Evolutionary conservation across 768 basidiomycete species (phyloP).

Genomic region (Clitopilus passeckerianus): DNA sequence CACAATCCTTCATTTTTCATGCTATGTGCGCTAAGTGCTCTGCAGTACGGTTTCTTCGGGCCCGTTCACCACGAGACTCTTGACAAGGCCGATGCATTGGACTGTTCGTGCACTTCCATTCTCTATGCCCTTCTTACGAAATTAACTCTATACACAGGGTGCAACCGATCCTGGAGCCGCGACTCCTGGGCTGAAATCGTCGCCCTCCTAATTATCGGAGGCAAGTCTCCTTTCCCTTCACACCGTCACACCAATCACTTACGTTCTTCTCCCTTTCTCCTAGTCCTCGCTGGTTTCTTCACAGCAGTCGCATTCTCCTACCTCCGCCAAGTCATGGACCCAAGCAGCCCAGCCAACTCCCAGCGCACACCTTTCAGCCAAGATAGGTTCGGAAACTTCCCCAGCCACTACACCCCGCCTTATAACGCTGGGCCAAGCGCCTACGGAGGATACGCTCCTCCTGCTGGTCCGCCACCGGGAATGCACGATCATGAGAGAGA

Average conservation of each 20-base stretch:
- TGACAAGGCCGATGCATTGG: conserved; percentile 30
- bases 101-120: conserved; percentile 32
- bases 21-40: neutral
- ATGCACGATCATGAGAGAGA: conserved; percentile 35
- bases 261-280: neutral
- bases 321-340: conserved; percentile 73
- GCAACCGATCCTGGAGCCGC: conserved; percentile 51
- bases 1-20: neutral
- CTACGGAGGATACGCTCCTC: conserved; percentile 18
- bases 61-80: conserved; percentile 27
- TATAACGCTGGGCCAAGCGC: conserved; percentile 37
- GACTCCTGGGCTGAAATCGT: conserved; percentile 69
- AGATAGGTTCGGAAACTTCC: conserved; percentile 26
- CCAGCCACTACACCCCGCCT: conserved; percentile 56
- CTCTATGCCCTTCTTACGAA: neutral
- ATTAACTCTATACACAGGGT: conserved; percentile 42
- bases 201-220: conserved; percentile 48
- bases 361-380: conserved; percentile 40
- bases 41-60: conserved; percentile 54
- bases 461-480: conserved; percentile 42
- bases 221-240: conserved; percentile 33
- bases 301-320: conserved; percentile 63
- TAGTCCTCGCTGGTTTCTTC: conserved; percentile 60
- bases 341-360: conserved; percentile 49
- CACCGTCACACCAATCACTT: neutral